Conservation (phyloP, 2,329 filamentous ascomycete genomes). For the Venturia effusa region DNA sequence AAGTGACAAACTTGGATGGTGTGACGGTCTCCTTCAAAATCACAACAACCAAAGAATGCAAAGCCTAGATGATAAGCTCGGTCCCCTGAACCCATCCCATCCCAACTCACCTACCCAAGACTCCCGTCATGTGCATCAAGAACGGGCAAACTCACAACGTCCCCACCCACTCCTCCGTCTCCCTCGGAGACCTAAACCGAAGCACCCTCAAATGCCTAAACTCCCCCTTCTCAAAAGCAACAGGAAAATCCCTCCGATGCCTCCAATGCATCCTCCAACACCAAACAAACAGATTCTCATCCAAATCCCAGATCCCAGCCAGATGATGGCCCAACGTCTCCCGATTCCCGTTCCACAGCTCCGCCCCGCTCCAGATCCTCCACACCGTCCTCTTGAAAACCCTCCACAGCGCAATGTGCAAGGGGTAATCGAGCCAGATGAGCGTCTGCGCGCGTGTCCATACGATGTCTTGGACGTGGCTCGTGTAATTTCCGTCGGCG, state of each 20-base stretch:
- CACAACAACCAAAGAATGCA: too few species aligned
- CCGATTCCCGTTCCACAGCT: constrained; percentile 12
- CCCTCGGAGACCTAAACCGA: constrained; percentile 4
- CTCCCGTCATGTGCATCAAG: too few species aligned
- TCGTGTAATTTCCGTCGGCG: constrained; percentile 7
- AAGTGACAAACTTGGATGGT: too few species aligned
- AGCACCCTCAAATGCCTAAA: constrained; percentile 7
- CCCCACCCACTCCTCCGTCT: constrained; percentile 4
- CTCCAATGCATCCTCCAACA: constrained; percentile 3
- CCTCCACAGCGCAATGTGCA: constrained; percentile 5
- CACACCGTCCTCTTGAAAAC: constrained; percentile 1
- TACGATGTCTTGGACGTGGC: background rate
- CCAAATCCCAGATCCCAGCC: background rate
- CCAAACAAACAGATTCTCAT: constrained; percentile 2
- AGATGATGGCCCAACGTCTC: background rate
- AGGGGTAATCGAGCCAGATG: constrained; percentile 9
- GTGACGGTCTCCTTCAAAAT: too few species aligned
- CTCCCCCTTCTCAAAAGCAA: constrained; percentile 1
- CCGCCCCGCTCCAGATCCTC: constrained; percentile 9
- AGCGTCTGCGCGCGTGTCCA: constrained; percentile 6
- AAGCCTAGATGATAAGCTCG: too few species aligned
- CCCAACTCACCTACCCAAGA: too few species aligned
- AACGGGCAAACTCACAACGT: background rate
- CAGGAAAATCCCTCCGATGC: constrained; percentile 6
- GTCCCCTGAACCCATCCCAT: too few species aligned